phyloP scores from a whole-genome alignment of 75 land plant species.

The Pinus albicaulis region DNA sequence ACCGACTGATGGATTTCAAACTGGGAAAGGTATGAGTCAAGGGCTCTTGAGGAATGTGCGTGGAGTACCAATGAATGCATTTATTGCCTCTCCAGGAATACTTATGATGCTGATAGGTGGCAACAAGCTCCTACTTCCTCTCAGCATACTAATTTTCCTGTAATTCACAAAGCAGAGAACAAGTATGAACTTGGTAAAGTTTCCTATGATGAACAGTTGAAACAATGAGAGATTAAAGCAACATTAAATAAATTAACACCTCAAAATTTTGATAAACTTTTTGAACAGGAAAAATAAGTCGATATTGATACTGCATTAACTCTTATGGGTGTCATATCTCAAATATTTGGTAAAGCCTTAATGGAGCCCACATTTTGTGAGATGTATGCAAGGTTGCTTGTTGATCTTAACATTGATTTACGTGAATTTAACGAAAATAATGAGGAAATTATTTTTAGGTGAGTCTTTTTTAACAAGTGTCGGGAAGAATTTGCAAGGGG shows the following conservation, averaged over 20 bases:
- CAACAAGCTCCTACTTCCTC: constrained; percentile 57
- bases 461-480: constrained; percentile 82
- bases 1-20: constrained; percentile 14
- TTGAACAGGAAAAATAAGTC: constrained; percentile 76
- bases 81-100: constrained; percentile 23
- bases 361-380: constrained; percentile 98
- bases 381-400: constrained; percentile 93
- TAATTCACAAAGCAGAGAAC: constrained; percentile 86
- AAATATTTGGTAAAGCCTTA: constrained; percentile 97
- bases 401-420: constrained; percentile 60
- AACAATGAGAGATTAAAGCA: constrained; percentile 86
- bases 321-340: constrained; percentile 86
- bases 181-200: constrained; percentile 81
- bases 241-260: constrained; percentile 95
- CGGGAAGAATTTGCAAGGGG: constrained; percentile 96
- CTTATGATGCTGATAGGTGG: constrained; percentile 79
- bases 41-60: constrained; percentile 53
- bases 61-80: constrained; percentile 8
- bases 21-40: constrained; percentile 55
- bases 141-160: constrained; percentile 20
- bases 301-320: constrained; percentile 76
- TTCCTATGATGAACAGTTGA: constrained; percentile 75
- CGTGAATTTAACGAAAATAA: constrained; percentile 73
- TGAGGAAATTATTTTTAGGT: constrained; percentile 77
- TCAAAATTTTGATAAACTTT: constrained; percentile 92